Evolutionary conservation across 1,284 basidiomycete genomes (phyloP), one percentile per base, ranked within the genome.

Genomic region (Leccinum fuscescens): DNA sequence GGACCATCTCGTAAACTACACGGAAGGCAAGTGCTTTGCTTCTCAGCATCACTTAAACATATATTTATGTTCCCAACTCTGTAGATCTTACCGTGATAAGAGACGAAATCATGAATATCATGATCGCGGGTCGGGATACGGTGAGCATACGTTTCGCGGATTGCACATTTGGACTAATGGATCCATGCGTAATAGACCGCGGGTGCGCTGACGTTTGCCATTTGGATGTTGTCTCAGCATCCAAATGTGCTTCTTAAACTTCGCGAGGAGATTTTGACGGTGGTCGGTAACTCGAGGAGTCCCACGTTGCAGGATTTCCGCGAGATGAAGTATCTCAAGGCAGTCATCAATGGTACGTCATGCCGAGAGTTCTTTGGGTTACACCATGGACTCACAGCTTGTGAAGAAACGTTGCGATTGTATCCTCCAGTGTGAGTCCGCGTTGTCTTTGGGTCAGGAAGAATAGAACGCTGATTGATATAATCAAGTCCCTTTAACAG

Each of bases 261-360:
- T n/a, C 82, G 84, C 1, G 73, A 80, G 27, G 86, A 88, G 68
- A 79, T 88, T 39, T 64, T 85, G 2, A 67, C 66, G 3, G 75
- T 77, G 29, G 77, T 86, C 2, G 84, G 83, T 0, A 66, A 72
- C 3, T 75, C 69, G 1, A 72, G 74, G 5, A 67, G 73, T 8
- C 85, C 86, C 0, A 79, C 78, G 1, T 79, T 78, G 55, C 83
- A 85, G 12, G 78, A 85, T 56, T 71, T 88, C 59, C 76, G 77
- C n/a, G 76, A 78, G 1, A 85, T 87, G 80, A 85, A 81, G 64
- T 88, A 82, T 63, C 61, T 86, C 15, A 75, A 78, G 33, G 86
- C 85, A 17, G 79, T 87, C 17, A 79, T 87, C 39, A 87, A 87
- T 55, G 85, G 84, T 83, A 62, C 7, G 77, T 64, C 3, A 17